Evolutionary conservation across 805 yeast genomes (phyloP).

Genomic region (Teunomyces stri): DNA sequence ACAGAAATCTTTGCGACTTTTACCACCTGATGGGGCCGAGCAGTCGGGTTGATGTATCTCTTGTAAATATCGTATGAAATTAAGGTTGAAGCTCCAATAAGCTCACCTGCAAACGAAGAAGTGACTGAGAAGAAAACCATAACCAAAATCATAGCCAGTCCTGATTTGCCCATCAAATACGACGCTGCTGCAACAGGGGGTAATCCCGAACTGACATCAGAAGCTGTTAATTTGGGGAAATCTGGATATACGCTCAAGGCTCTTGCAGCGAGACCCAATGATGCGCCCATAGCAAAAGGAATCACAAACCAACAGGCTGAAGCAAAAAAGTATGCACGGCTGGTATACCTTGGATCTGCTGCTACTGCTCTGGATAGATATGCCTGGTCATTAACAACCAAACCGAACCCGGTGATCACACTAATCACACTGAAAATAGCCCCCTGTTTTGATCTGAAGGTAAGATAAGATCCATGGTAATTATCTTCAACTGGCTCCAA

Average conservation of each 20-base stretch:
- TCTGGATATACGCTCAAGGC: constrained; percentile 22
- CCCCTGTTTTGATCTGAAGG: constrained; percentile 19
- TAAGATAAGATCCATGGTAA: constrained; percentile 15
- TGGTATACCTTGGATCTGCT: constrained; percentile 19
- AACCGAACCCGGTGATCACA: constrained; percentile 23
- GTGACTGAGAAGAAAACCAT: constrained; percentile 41
- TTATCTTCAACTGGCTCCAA: constrained; percentile 14
- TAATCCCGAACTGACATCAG: constrained; percentile 20
- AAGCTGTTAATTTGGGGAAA: constrained; percentile 15
- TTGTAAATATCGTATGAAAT: constrained; percentile 25
- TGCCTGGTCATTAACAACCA: constrained; percentile 22
- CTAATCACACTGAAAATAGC: constrained; percentile 19
- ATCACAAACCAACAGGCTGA: constrained; percentile 25
- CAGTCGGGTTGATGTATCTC: constrained; percentile 21
- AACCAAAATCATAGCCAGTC: constrained; percentile 27
- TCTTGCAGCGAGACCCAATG: constrained; percentile 40
- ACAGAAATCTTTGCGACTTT: constrained; percentile 20
- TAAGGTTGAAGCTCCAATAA: constrained; percentile 40
- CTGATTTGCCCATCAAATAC: constrained; percentile 24
- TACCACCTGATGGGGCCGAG: constrained; percentile 23
- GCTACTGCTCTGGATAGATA: constrained; percentile 26
- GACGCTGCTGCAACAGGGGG: constrained; percentile 19
- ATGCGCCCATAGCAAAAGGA: constrained; percentile 23
- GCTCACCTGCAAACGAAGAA: constrained; percentile 41
- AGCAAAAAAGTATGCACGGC: constrained; percentile 23